Conservation (phyloP, 2,329 filamentous ascomycete genomes). For the Verticillium tricorpus region DNA sequence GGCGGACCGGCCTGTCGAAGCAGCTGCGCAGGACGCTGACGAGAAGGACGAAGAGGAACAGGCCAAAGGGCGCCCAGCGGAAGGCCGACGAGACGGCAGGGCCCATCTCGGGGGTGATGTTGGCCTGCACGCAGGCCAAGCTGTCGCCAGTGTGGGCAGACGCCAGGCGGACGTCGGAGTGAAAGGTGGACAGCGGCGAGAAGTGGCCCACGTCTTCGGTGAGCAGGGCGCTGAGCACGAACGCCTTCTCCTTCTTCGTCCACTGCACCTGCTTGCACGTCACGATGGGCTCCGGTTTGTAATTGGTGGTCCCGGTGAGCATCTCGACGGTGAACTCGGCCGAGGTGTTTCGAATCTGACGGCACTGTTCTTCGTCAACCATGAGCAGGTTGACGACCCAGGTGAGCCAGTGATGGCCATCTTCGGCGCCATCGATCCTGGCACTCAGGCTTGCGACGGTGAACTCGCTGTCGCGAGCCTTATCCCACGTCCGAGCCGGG, state of each 20-base stretch:
- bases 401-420: neutral
- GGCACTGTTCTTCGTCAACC: neutral
- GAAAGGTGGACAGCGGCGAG: constrained; percentile 11
- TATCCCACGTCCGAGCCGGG: no score
- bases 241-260: neutral
- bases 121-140: constrained; percentile 10
- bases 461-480: neutral
- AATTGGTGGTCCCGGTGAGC: neutral
- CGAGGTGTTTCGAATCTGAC: neutral
- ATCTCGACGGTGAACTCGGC: neutral
- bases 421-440: neutral
- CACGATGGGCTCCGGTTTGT: neutral
- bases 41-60: constrained; percentile 14
- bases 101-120: constrained; percentile 12
- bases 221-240: neutral
- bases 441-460: neutral
- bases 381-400: neutral
- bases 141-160: constrained; percentile 1
- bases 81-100: constrained; percentile 5
- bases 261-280: neutral
- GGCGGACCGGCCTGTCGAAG: neutral
- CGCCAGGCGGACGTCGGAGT: constrained; percentile 7
- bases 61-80: constrained; percentile 9
- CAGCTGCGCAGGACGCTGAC: constrained; percentile 4
- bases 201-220: constrained; percentile 7